Conservation (phyloP, 164 flowering plant genomes). For the Kalanchoe fedtschenkoi region DNA sequence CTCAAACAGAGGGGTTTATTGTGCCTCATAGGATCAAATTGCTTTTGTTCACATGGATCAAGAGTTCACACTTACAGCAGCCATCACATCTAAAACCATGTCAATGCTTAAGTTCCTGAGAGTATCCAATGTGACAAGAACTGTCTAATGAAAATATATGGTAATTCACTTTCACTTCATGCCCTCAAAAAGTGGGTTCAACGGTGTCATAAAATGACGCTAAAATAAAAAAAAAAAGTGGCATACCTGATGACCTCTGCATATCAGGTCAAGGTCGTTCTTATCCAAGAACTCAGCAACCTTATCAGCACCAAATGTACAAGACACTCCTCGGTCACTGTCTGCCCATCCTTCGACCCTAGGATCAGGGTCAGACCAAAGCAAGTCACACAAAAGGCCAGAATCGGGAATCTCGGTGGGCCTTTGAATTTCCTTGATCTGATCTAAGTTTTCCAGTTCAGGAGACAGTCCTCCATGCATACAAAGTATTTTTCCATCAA, state of each 20-base stretch:
- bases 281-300: conserved; percentile 39
- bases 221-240: not conserved
- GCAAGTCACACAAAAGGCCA: conserved; percentile 51
- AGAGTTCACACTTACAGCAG: not conserved
- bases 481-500: conserved; percentile 44
- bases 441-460: conserved; percentile 31
- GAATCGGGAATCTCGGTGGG: conserved; percentile 47
- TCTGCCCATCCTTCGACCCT: conserved; percentile 36
- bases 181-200: no score
- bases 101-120: not conserved
- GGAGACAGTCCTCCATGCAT: conserved; percentile 61
- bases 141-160: not conserved
- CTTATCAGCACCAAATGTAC: conserved; percentile 39
- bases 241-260: conserved; percentile 53
- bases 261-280: conserved; percentile 49
- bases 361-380: conserved; percentile 55
- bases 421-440: conserved; percentile 34
- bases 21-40: not conserved
- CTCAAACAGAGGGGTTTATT: not conserved
- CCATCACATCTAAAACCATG: not conserved
- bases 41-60: not conserved
- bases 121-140: not conserved
- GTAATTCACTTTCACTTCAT: not conserved
- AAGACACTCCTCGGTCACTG: conserved; percentile 50
- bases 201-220: no score